Base-by-base conservation (phyloP, 805 yeast genomes). In the Cyberlindnera misumaiensis region DNA sequence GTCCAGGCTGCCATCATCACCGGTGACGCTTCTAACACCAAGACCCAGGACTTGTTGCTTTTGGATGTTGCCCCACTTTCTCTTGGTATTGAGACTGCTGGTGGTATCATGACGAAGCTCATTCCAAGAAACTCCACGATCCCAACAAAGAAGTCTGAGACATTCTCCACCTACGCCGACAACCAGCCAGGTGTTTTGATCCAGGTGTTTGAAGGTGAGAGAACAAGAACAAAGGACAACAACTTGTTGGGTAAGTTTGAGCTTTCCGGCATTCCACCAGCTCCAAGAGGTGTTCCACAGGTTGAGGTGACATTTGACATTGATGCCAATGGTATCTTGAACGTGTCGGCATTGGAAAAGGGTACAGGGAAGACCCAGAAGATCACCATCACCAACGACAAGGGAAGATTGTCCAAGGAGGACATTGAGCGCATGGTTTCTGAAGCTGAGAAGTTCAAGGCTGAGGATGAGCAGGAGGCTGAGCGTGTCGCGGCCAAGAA, bases 131-230 rank as follows among this genome's bases (percentile, higher is more conserved):
- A 90, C 84, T 83, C 97, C 45, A 89, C 97, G 49, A 88, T 90
- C 57, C 98, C 98, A 72, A 85, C 96, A 65, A 90, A 89, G 83
- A 90, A 90, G 76, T 88, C 97, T 40, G 96, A 89, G 77, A 81
- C 82, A 53, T 90, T 90, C 88, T 88, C 97, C 50, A 90, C 98
- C 57, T 87, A 86, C 68, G 93, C 96, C 60, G 97, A 90, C 70
- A 89, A 90, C 84, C 98, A 90, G 75, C 97, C 97, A 61, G 96
- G 97, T 84, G 97, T 90, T 56, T 77, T 89, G 73, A 90, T 90
- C 69, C 97, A 89, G 77, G 97, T 89, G 55, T 89, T 73, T 62
- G 96, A 89, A 77, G 97, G 97, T 83, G 97, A 89, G 77, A 86
- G 97, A 76, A 84, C 95, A 51, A 81, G 81, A 73, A 88, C 96